Base-by-base conservation (phyloP, 2,329 filamentous ascomycete genomes). In the Ophiocordyceps australis region DNA sequence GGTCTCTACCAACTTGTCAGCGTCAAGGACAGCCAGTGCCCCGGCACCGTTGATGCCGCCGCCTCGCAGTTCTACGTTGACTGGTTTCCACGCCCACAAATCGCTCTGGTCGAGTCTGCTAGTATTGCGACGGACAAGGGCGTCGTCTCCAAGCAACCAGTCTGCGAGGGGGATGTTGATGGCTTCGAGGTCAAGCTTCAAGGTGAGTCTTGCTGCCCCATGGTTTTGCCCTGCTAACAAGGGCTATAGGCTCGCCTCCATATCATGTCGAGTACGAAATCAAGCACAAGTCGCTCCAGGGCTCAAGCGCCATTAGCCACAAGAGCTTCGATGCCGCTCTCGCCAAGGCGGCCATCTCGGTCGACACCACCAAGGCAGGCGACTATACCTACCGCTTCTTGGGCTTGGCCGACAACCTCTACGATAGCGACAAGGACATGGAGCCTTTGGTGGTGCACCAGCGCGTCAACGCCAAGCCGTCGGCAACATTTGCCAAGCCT, bases 141-240 rank as follows among this genome's bases (percentile, higher is more conserved):
- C 16, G 59, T 61, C 18, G 78, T 74, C 43, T 46, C 73, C 37
- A 91, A 91, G 49, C 65, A 73, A 22, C 74, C 85, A 32, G 75
- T 98, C 17, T 98, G 89, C 43, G 85, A 98, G 54, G 86, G 86
- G 17, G 86, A 95, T 33, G 78, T 93, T 41, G 86, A 94, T 46
- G 72, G 74, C 4, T 73, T 94, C 28, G 83, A 94, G 41, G 57
- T 98, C 27, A 64, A 65, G 22, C 64, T 98, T 33, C 67, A 67
- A 45, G 86, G 82, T 68, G 65, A 52, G 62, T 44, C n/a, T n/a
- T n/a, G n/a, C n/a, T n/a, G n/a, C n/a, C n/a, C n/a, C n/a, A n/a
- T n/a, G n/a, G n/a, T n/a, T n/a, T n/a, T n/a, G n/a, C n/a, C n/a
- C n/a, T n/a, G n/a, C n/a, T n/a, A n/a, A n/a, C n/a, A n/a, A 28